Conservation (phyloP, 768 basidiomycete genomes). For the Lactarius sp. region DNA sequence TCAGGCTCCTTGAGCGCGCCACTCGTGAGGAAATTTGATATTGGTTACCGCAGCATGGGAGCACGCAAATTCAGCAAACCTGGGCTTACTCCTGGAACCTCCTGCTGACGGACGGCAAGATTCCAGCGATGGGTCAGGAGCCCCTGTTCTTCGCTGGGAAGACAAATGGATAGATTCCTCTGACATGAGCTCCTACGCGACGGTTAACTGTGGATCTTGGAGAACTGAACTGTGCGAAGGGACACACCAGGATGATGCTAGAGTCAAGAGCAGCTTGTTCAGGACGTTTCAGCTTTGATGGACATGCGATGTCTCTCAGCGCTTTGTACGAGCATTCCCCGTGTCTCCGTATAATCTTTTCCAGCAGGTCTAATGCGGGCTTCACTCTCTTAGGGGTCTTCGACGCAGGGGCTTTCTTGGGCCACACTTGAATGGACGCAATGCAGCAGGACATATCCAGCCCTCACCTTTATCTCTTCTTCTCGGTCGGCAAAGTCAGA, state of each 20-base stretch:
- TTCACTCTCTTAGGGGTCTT: slow-evolving; percentile 77
- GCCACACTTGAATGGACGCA: slow-evolving; percentile 25
- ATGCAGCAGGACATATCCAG: background rate
- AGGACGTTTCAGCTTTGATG: slow-evolving; percentile 58
- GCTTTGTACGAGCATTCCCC: slow-evolving; percentile 63
- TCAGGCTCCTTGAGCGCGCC: background rate
- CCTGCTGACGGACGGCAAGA: slow-evolving; percentile 46
- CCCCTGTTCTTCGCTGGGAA: slow-evolving; percentile 45
- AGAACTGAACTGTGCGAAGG: background rate
- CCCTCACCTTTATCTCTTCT: slow-evolving; percentile 58
- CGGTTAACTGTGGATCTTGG: background rate
- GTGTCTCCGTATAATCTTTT: slow-evolving; percentile 63
- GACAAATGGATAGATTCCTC: slow-evolving; percentile 53
- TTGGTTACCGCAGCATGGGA: slow-evolving; percentile 51
- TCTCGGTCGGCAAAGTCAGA: slow-evolving; percentile 60
- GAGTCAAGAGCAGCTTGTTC: slow-evolving; percentile 47
- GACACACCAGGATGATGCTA: slow-evolving; percentile 55
- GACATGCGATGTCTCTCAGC: slow-evolving; percentile 62
- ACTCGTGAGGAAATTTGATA: background rate
- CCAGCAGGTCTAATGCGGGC: slow-evolving; percentile 46
- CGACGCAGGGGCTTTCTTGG: slow-evolving; percentile 36
- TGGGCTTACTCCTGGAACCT: slow-evolving; percentile 49
- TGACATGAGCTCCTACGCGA: slow-evolving; percentile 65
- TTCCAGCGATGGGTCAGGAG: slow-evolving; percentile 46
- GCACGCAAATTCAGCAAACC: slow-evolving; percentile 76